Percentiles rank a stretch among this genome's conserved stretches.
Evolutionary conservation across 148 eudicot genomes (phyloP).

Genomic region (Bassia scoparia): DNA sequence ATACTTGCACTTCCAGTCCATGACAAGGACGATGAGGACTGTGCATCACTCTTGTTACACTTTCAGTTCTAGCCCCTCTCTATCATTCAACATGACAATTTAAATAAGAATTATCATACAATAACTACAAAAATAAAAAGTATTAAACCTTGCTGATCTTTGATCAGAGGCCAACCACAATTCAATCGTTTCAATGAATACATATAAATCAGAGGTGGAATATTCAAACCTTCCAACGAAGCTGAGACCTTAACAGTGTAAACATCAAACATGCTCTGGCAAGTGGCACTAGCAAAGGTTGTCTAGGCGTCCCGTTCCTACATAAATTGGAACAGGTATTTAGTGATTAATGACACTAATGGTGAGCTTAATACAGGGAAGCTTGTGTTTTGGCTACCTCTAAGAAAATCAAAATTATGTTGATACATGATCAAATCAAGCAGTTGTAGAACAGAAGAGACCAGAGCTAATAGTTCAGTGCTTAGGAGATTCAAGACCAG

Average conservation of each 20-base stretch:
- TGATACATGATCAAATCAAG: neutral
- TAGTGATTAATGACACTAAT: conserved; percentile 1
- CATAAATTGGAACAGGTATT: conserved; percentile 12
- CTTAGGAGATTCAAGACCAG: neutral
- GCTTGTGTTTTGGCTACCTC: too few species aligned
- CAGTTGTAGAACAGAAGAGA: neutral
- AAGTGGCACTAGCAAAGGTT: conserved; percentile 91
- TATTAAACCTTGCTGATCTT: conserved; percentile 67
- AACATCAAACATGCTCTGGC: conserved; percentile 75
- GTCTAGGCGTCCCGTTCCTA: conserved; percentile 98
- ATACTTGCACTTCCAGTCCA: too few species aligned
- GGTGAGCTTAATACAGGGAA: neutral
- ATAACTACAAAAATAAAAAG: neutral
- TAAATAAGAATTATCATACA: neutral
- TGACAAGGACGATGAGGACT: conserved; percentile 98
- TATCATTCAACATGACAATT: conserved; percentile 24
- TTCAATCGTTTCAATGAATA: conserved; percentile 88
- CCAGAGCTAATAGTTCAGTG: neutral
- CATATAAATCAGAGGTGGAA: conserved; percentile 94
- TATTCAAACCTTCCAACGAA: conserved; percentile 89
- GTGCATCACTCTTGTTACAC: conserved; percentile 98
- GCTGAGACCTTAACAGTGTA: conserved; percentile 65
- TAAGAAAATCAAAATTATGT: neutral
- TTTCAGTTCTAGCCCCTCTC: too few species aligned
- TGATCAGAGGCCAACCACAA: conserved; percentile 81